These are phyloP conservation scores for Podospora comata DNA, from an alignment of 495 filamentous ascomycete species.

Conservation along the genomic window DNA sequence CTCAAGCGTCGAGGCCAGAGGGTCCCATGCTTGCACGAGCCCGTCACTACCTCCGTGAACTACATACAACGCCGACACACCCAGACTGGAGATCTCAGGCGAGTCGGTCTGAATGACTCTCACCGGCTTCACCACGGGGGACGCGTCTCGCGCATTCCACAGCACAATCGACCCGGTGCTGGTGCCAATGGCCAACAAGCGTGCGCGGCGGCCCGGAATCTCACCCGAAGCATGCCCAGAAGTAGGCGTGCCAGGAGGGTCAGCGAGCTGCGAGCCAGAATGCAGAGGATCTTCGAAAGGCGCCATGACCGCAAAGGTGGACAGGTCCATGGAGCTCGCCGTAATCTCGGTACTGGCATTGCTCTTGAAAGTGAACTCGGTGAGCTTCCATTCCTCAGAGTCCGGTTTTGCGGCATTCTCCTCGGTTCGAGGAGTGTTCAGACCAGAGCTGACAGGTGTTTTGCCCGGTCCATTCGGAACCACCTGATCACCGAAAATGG, in stretches of 20 bases:
- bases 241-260: constrained; percentile 27
- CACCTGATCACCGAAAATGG: constrained; percentile 23
- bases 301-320: constrained; percentile 65
- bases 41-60: constrained; percentile 94
- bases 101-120: constrained; percentile 88
- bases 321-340: constrained; percentile 70
- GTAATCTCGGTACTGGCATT: constrained; percentile 52
- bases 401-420: background rate
- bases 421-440: background rate
- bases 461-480: background rate
- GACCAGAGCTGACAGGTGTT: too few relatives aligned
- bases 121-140: constrained; percentile 57
- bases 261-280: constrained; percentile 19
- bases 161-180: constrained; percentile 71
- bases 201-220: constrained; percentile 79
- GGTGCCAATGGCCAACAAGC: constrained; percentile 79
- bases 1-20: constrained; percentile 71
- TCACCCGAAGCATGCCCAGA: constrained; percentile 40
- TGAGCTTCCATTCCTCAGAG: constrained; percentile 39
- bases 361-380: constrained; percentile 33
- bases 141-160: constrained; percentile 74
- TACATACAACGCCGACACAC: constrained; percentile 78
- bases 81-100: constrained; percentile 81
- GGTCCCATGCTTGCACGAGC: constrained; percentile 95
- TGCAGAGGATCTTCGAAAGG: constrained; percentile 71